phyloP scores from a whole-genome alignment of 2,329 filamentous ascomycete genomes.

The Fonsecaea monophora region DNA sequence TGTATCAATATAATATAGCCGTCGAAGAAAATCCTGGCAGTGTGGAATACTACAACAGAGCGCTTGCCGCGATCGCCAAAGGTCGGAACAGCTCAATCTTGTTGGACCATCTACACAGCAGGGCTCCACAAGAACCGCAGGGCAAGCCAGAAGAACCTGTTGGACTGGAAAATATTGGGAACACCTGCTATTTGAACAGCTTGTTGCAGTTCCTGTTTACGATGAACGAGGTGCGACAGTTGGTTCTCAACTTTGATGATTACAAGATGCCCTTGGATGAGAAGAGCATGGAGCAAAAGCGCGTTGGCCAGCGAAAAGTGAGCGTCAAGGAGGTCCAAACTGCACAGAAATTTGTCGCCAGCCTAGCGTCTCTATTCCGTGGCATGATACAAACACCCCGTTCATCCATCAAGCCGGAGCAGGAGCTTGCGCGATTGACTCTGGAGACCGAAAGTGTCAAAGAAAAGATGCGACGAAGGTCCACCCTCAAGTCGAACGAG shows the following conservation, averaged over 20 bases:
- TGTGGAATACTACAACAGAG: conserved; percentile 54
- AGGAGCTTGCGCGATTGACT: conserved; percentile 79
- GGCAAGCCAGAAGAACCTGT: conserved; percentile 70
- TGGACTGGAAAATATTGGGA: conserved; percentile 90
- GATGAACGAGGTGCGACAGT: conserved; percentile 77
- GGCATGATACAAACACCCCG: conserved; percentile 70
- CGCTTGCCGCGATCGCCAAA: conserved; percentile 56
- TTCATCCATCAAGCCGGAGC: conserved; percentile 71
- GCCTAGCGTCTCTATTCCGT: conserved; percentile 73
- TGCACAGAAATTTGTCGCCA: conserved; percentile 77
- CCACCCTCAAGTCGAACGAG: conserved; percentile 44
- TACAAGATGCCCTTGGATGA: conserved; percentile 72
- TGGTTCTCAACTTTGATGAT: conserved; percentile 77
- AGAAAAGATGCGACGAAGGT: conserved; percentile 57
- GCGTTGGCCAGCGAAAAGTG: conserved; percentile 76
- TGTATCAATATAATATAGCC: conserved; percentile 57
- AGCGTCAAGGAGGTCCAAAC: conserved; percentile 63
- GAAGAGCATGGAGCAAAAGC: conserved; percentile 68
- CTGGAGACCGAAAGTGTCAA: conserved; percentile 68
- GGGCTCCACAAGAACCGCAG: conserved; percentile 35
- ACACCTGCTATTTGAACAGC: conserved; percentile 98
- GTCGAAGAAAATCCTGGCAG: conserved; percentile 56
- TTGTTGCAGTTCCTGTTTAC: conserved; percentile 95
- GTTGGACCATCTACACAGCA: conserved; percentile 35
- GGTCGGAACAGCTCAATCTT: conserved; percentile 49